Evolutionary conservation across 495 filamentous ascomycete species (phyloP), one percentile per base, ranked within the genome.

Genomic region (Letharia columbiana): DNA sequence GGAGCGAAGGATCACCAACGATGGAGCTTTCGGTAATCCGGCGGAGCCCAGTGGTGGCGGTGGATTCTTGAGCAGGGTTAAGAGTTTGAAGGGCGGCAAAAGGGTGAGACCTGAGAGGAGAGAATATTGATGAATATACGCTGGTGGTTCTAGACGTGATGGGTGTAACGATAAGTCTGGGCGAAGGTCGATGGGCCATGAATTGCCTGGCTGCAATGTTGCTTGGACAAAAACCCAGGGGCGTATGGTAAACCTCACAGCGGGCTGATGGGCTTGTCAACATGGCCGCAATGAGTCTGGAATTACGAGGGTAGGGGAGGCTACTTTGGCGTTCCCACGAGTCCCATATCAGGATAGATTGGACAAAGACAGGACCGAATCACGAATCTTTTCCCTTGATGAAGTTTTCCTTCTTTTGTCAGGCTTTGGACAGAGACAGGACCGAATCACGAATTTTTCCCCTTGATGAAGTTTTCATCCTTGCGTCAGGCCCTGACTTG

Each of bases 31-130:
- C 69, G 70, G 66, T 41, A 66, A 67, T 10, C 37, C 45, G 8
- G 42, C 31, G 40, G 65, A 63, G 42, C 66, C 52, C 23, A 60
- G 15, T 39, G 54, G 61, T 59, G 61, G 61, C 64, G 80, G 75
- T 12, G 84, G 91, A 4, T 89, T 97, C 68, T 75, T 97, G 66
- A 92, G 84, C 68, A 84, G 92, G 49, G 91, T 97, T 75, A 94
- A 90, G 84, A 91, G 88, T 76, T 77, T 96, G 75, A 90, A 91
- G 79, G 87, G 87, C 11, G 68, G 68, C 18, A 68, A 67, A 62
- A 82, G 80, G 69, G 75, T 78, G 4, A 76, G 77, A 59, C 79
- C 80, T 0, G 80, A 79, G 69, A 72, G 81, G 45, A 68, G 63
- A 57, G 63, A 66, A 57, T 66, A 62, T 1, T 59, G 64, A 61